Base-by-base conservation (phyloP, 176 grass and related monocot species). In the Carex littledalei region DNA sequence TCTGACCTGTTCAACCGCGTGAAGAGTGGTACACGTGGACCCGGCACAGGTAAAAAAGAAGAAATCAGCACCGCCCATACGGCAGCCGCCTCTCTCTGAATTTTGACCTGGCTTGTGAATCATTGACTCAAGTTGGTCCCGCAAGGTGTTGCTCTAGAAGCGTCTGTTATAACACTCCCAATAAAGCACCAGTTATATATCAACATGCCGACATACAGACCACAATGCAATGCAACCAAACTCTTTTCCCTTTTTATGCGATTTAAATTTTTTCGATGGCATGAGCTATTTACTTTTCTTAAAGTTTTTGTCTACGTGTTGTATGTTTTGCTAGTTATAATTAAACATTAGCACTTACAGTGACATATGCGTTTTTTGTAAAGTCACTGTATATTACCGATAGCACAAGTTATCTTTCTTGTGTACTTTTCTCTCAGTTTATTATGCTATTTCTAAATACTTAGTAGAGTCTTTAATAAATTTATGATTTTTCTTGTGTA, bases 61-160 rank as follows among this genome's bases (percentile, higher is more conserved):
- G 8, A 15, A 50, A 20, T 21, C 1, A 16, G 61, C 20, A 61
- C 80, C 80, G 32, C 14, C 14, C 57, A 37, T 16, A 21, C 55
- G 16, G 78, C 11, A 60, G 80, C 60, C 80, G 35, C 61, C 80
- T 39, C 8, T 64, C 18, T 82, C 54, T 64, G 57, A 82, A 82
- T 47, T 64, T 82, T 82, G 80, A 82, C 80, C 45, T 6, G 20
- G 2, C 39, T 53, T 50, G 2, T 82, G 80, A 66, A 82, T 24
- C 59, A 67, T 82, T 82, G 80, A 82, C 80, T 47, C 20, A 7
- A 64, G 16, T 39, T 10, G 80, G 39, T 9, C 80, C 80, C 16
- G 4, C 15, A 9, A 34, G 52, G 54, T 11, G 37, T 14, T 45
- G 24, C 45, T 13, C 9, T 39, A 12, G 6, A 12, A n/a, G 29